These are phyloP conservation scores for Xylaria telfairii DNA, from an alignment of 495 filamentous ascomycete genomes.

Conservation along the genomic window DNA sequence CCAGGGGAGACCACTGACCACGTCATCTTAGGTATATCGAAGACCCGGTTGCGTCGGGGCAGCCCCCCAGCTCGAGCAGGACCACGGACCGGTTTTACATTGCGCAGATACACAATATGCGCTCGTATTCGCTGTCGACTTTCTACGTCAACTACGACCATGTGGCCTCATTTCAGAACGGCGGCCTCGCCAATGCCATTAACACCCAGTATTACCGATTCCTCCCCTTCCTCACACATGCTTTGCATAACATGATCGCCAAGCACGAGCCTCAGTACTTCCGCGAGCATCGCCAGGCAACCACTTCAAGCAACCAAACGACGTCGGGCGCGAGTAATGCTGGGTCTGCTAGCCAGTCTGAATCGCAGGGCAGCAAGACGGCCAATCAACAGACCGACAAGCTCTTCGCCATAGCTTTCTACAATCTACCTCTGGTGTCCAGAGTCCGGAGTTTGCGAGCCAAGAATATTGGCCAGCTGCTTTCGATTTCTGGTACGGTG, in stretches of 20 bases:
- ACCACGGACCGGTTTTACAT: conserved; percentile 95
- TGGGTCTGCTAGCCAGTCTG: conserved; percentile 66
- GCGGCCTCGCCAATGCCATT: conserved; percentile 80
- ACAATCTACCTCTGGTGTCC: conserved; percentile 94
- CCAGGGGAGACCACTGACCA: background rate
- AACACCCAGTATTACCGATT: conserved; percentile 93
- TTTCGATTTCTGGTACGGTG: conserved; percentile 94
- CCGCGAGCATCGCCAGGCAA: conserved; percentile 82
- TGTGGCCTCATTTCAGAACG: conserved; percentile 70
- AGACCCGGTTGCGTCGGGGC: conserved; percentile 72
- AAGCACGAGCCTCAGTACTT: conserved; percentile 96
- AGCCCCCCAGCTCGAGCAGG: conserved; percentile 74
- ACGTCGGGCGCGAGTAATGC: conserved; percentile 73
- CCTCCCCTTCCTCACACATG: conserved; percentile 87
- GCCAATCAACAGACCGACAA: conserved; percentile 97
- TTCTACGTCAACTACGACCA: conserved; percentile 97
- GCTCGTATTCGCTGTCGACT: conserved; percentile 85
- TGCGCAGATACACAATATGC: conserved; percentile 90
- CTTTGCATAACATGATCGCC: conserved; percentile 88
- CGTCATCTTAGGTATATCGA: conserved; percentile 67
- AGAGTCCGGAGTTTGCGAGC: conserved; percentile 88
- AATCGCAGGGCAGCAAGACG: conserved; percentile 69
- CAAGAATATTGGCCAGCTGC: conserved; percentile 86
- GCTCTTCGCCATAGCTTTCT: conserved; percentile 92
- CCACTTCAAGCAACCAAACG: conserved; percentile 63